A percentile compares a stretch with the other conserved stretches of the same genome.
Evolutionary conservation across 371 early-diverging fungal genomes (phyloP).

Genomic region (Mucor indicus): DNA sequence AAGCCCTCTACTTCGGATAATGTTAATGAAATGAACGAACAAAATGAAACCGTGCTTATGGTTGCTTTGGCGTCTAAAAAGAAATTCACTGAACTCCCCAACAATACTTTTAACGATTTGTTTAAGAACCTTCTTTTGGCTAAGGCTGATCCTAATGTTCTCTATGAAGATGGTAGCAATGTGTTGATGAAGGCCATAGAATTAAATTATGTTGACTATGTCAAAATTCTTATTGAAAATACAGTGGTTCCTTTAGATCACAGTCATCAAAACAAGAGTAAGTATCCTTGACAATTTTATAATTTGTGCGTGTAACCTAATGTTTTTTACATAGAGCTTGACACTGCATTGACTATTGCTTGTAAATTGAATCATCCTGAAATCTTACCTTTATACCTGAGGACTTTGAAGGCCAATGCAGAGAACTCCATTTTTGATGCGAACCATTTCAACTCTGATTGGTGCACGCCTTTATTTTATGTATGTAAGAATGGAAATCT

Average conservation of each 20-base stretch:
- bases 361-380: slow-evolving; percentile 8
- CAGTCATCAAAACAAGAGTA: slow-evolving; percentile 25
- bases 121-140: neutral
- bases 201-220: slow-evolving; percentile 3
- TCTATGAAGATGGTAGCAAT: slow-evolving; percentile 22
- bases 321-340: slow-evolving; percentile 15
- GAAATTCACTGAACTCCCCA: too few species aligned
- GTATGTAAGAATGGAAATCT: slow-evolving; percentile 27
- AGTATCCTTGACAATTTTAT: neutral
- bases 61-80: too few species aligned
- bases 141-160: slow-evolving; percentile 25
- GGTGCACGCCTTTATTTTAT: slow-evolving; percentile 26
- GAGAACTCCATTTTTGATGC: neutral
- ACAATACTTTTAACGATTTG: slow-evolving; percentile 8
- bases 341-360: slow-evolving; percentile 26
- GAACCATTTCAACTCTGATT: slow-evolving; percentile 2
- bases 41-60: slow-evolving; percentile 26
- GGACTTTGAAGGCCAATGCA: neutral
- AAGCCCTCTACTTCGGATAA: neutral
- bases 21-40: slow-evolving; percentile 21
- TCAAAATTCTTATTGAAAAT: slow-evolving; percentile 8
- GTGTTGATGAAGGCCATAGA: slow-evolving; percentile 29
- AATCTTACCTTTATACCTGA: slow-evolving; percentile 3
- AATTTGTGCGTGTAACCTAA: too few species aligned
- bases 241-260: slow-evolving; percentile 16